Evolutionary conservation across 1,139 yeast species (phyloP), one percentile per base, ranked within the genome.

Genomic region (Hyphopichia fennica): DNA sequence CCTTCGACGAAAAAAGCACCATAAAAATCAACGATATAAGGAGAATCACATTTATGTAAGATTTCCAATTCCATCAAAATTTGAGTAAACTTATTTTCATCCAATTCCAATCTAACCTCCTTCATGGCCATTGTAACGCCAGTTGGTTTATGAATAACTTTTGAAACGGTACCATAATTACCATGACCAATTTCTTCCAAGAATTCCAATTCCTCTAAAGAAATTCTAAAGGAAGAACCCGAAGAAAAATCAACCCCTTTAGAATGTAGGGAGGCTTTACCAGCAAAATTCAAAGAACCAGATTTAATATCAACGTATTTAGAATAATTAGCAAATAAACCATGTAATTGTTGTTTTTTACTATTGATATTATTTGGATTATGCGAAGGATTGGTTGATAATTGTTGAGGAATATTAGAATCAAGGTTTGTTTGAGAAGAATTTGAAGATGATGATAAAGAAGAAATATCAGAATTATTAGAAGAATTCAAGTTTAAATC

Each of bases 1-100:
- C 98, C 97, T 65, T 93, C 99, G 34, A 88, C 91, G 58, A 93
- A 93, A 57, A 93, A 93, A 0, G 98, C 99, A 32, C 99, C 98
- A 59, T 87, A 93, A 55, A 93, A 93, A 57, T 91, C 97, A 40
- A 93, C 96, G 59, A 93, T 90, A 61, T 80, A 89, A 2, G 95
- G 95, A 8, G 95, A 84, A 49, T 79, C 81, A 67, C 98, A 91
- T 56, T 87, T 87, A 66, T 93, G 98, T 50, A 93, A 75, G 40
- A 91, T 86, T 56, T 93, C 98, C 51, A 93, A 72, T 63, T 93
- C 99, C 98, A 93, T 93, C 53, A 93, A 72, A 51, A 93, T 93
- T 58, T 93, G 98, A 45, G 95, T 80, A 62, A 93, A 88, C 60
- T 90, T 90, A 17, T 87, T 78, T 56, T 91, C 97, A 60, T 91